Base-by-base conservation (phyloP, 2,329 filamentous ascomycete genomes). In the Aspergillus sp. region DNA sequence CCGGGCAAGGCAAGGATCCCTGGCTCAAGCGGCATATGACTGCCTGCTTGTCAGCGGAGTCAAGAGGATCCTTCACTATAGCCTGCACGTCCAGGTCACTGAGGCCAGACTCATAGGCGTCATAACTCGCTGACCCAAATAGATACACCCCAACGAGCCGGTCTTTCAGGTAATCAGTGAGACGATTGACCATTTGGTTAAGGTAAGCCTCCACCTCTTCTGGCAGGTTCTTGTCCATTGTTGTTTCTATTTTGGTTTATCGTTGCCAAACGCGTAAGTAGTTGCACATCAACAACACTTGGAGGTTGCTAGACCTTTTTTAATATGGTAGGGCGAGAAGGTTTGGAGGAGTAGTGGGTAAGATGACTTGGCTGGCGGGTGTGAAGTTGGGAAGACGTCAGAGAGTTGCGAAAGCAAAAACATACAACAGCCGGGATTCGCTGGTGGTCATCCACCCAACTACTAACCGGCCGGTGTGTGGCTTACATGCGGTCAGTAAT, bases 51-150 rank as follows among this genome's bases (percentile, higher is more conserved):
- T 44, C 47, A 44, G 9, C 47, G 43, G 45, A 47, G 34, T 46
- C 42, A 31, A 56, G 49, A 17, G 45, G 47, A 38, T 53, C 43
- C 32, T 47, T 53, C 16, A 56, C 53, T 31, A 56, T 53, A 43
- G 50, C 50, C 45, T 56, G 50, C 25, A 50, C 47, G 40, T 50
- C 47, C 14, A 50, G 40, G 47, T 50, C 47, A 29, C 52, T 54
- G 45, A 51, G 48, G 44, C 48, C 52, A 47, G 52, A 17, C 52
- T 51, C 48, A 25, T 54, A 54, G 44, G 52, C 52, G 38, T n/a
- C 44, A 48, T 54, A 54, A 48, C 52, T 48, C 21, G 48, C 52
- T n/a, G 52, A 54, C 29, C 52, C 52, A 31, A 54, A 51, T 45
- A 54, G 47, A 45, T 54, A 54, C 10, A 54, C 48, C 11, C 48